Conservation (phyloP, 352 stramenopile genomes). For the Bremia lactucae region DNA sequence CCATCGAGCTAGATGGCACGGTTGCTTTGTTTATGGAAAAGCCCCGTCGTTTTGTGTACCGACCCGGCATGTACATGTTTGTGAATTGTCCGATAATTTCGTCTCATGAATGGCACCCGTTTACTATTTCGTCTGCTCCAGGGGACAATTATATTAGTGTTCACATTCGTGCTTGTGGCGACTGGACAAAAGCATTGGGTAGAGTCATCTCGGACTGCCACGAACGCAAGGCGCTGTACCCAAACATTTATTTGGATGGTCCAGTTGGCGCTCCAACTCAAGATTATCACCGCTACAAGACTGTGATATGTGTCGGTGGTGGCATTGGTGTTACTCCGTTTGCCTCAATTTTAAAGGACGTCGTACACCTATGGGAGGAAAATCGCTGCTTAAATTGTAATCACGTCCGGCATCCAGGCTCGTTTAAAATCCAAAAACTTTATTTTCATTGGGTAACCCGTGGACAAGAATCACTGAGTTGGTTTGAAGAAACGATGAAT, state of each 20-base stretch:
- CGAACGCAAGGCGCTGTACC: constrained; percentile 49
- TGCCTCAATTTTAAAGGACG: constrained; percentile 67
- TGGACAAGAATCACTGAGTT: constrained; percentile 64
- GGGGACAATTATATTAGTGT: constrained; percentile 74
- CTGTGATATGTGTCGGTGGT: constrained; percentile 57
- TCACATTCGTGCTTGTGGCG: constrained; percentile 63
- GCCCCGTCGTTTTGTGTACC: constrained; percentile 57
- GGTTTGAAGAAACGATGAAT: constrained; percentile 84
- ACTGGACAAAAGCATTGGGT: constrained; percentile 60
- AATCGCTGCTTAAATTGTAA: constrained; percentile 70
- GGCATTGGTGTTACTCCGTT: constrained; percentile 81
- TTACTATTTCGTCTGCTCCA: constrained; percentile 84
- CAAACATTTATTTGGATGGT: constrained; percentile 61
- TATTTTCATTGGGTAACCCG: constrained; percentile 85
- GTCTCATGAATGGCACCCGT: constrained; percentile 83
- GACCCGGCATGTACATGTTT: constrained; percentile 82
- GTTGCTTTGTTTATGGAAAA: constrained; percentile 72
- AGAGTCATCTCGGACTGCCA: constrained; percentile 55
- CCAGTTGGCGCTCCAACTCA: constrained; percentile 64
- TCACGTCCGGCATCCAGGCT: constrained; percentile 50
- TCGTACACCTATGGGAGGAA: constrained; percentile 65
- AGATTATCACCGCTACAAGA: constrained; percentile 69
- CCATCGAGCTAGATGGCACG: constrained; percentile 53
- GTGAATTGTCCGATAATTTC: constrained; percentile 80
- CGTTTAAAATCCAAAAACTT: constrained; percentile 72